Base-by-base conservation (phyloP, 2,329 filamentous ascomycete species). In the Diaporthe vaccinii region DNA sequence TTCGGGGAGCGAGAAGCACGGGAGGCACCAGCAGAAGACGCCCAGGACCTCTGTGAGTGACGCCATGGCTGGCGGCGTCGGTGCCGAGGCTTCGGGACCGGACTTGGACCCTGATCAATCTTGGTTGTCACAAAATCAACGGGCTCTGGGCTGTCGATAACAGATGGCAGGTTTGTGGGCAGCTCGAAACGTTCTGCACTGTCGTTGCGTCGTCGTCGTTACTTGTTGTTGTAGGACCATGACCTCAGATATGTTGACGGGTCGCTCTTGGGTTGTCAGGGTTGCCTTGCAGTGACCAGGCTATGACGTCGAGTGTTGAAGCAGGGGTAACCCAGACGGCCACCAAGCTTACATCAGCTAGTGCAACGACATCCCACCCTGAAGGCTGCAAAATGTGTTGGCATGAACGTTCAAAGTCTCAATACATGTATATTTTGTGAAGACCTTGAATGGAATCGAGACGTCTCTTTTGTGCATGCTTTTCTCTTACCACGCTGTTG, bases 1-100 rank as follows among this genome's bases (percentile, higher is more conserved):
- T 80, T 87, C 88, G 81, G 87, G 85, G 77, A 87, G 86, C 61
- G 92, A 91, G 79, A 93, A 93, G 84, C 92, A 95, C 51, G 91
- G 75, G 1, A 76, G 70, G 93, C 78, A 90, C 88, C 86, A 93
- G 83, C 74, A 84, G 68, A 77, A 72, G n/a, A 75, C 74, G 49
- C 76, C 44, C 59, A 76, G 34, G 31, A 74, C 72, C 65, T 76
- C 75, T 6, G 31, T 73, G 39, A 76, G 71, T 53, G 69, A 73
- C 41, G 73, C 73, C 75, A 76, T 76, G 49, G 22, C 57, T 36
- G 36, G 12, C 34, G 31, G 39, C 36, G 46, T 39, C 10, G 14
- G 55, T 28, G 31, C 46, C 22, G 20, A 15, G 49, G 2, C 15
- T n/a, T 46, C 20, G 9, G 41, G 8, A 17, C 12, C 2, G 2